A percentile compares a stretch with the other conserved stretches of the same genome.
Conservation (phyloP, 495 filamentous ascomycete genomes). For the Massariosphaeria phaeospora region DNA sequence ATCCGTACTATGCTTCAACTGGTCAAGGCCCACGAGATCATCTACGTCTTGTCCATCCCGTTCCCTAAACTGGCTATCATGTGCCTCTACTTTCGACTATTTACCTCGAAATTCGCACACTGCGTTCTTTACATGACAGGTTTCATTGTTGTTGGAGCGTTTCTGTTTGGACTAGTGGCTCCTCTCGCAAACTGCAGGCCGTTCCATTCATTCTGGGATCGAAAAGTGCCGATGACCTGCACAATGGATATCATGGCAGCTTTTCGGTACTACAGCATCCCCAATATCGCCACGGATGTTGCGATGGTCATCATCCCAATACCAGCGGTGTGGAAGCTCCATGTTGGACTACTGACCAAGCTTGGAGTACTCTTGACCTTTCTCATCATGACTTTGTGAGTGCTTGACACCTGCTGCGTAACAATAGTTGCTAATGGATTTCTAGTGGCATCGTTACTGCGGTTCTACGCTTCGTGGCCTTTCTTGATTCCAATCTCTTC, state of each 20-base stretch:
- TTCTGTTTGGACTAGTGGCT: slow-evolving; percentile 10
- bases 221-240: background rate
- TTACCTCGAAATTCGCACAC: background rate
- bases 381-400: slow-evolving; percentile 2
- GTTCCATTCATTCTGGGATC: slow-evolving; percentile 9
- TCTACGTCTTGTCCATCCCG: slow-evolving; percentile 18
- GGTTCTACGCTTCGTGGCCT: slow-evolving; percentile 17
- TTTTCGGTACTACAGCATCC: slow-evolving; percentile 24
- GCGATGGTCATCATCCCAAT: slow-evolving; percentile 12
- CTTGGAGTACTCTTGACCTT: slow-evolving; percentile 17
- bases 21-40: slow-evolving; percentile 16
- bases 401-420: background rate
- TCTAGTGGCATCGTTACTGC: slow-evolving; percentile 18
- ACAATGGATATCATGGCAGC: slow-evolving; percentile 14
- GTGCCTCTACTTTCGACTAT: slow-evolving; percentile 22
- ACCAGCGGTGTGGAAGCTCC: slow-evolving; percentile 8
- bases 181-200: slow-evolving; percentile 19
- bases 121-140: slow-evolving; percentile 5
- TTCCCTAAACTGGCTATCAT: slow-evolving; percentile 24
- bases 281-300: slow-evolving; percentile 19
- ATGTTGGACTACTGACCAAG: slow-evolving; percentile 8
- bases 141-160: slow-evolving; percentile 6
- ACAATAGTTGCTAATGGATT: background rate
- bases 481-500: slow-evolving; percentile 6
- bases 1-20: slow-evolving; percentile 10